Evolutionary conservation across 2,329 filamentous ascomycete species (phyloP).

Genomic region (Plectosphaerella cucumerina): DNA sequence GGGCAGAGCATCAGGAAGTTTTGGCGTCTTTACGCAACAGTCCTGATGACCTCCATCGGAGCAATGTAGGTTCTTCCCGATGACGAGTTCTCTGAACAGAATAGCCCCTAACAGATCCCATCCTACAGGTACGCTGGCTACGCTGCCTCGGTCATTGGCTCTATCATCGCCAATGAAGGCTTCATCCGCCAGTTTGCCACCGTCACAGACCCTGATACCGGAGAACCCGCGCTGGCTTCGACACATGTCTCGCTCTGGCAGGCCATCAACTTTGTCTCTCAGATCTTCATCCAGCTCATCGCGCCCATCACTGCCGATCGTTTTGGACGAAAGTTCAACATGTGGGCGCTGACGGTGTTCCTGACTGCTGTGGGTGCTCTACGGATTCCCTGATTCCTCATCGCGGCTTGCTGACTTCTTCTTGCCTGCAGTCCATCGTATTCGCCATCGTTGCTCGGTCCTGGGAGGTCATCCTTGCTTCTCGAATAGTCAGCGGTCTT

Average conservation of each 20-base stretch:
- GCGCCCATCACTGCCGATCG: conserved; percentile 2
- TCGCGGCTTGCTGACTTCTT: background rate
- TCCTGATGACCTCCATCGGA: background rate
- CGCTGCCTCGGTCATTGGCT: conserved; percentile 2
- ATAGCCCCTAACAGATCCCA: background rate
- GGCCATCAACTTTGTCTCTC: conserved; percentile 1
- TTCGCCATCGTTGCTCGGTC: background rate
- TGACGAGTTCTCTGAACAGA: background rate
- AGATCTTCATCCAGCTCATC: conserved; percentile 4
- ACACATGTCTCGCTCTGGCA: conserved; percentile 2
- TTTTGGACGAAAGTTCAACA: conserved; percentile 5
- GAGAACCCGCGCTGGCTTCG: background rate
- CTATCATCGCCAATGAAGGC: conserved; percentile 5
- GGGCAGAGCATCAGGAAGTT: conserved; percentile 2
- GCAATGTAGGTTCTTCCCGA: background rate
- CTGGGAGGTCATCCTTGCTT: conserved; percentile 6
- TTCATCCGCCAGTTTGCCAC: conserved; percentile 6
- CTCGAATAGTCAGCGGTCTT: background rate
- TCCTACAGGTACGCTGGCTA: conserved; percentile 1
- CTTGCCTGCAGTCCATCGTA: background rate
- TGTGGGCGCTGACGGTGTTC: conserved; percentile 2
- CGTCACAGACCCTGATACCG: conserved; percentile 1
- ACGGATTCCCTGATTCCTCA: background rate
- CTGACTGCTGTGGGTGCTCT: conserved; percentile 1
- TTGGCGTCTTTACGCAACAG: conserved; percentile 4